These are phyloP conservation scores for Saccharomycopsis babjevae DNA, from an alignment of 805 yeast genomes.

Conservation along the genomic window DNA sequence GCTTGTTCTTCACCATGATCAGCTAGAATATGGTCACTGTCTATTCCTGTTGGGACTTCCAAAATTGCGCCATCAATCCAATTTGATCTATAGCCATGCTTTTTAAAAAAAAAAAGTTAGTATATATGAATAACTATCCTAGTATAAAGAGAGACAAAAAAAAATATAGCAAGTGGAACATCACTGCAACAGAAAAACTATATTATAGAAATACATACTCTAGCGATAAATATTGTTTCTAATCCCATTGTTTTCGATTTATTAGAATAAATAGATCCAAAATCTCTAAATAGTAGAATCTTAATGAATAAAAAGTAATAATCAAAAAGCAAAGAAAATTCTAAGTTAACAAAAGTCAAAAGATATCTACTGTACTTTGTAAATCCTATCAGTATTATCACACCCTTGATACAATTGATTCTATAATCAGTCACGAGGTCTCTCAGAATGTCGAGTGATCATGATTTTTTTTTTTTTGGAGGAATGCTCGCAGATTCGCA, in stretches of 20 bases:
- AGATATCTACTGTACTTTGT: too few relatives aligned
- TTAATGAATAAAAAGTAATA: too few relatives aligned
- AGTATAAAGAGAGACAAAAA: background rate
- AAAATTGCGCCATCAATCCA: conserved; percentile 53
- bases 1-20: conserved; percentile 87
- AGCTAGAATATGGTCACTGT: conserved; percentile 81
- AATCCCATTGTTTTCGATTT: conserved; percentile 32
- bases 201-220: conserved; percentile 26
- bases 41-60: conserved; percentile 79
- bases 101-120: background rate
- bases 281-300: too few relatives aligned
- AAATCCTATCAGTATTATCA: too few relatives aligned
- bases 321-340: too few relatives aligned
- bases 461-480: too few relatives aligned
- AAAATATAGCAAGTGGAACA: background rate
- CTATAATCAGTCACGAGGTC: too few relatives aligned
- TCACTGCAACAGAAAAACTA: background rate
- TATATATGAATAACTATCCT: background rate
- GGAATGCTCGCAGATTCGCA: too few relatives aligned
- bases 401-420: too few relatives aligned
- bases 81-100: conserved; percentile 84
- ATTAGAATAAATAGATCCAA: background rate
- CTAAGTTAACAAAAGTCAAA: too few relatives aligned
- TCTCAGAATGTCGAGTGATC: too few relatives aligned
- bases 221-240: conserved; percentile 55